Base-by-base conservation (phyloP, 2,329 filamentous ascomycete genomes). In the Ophiostoma angusticollis region DNA sequence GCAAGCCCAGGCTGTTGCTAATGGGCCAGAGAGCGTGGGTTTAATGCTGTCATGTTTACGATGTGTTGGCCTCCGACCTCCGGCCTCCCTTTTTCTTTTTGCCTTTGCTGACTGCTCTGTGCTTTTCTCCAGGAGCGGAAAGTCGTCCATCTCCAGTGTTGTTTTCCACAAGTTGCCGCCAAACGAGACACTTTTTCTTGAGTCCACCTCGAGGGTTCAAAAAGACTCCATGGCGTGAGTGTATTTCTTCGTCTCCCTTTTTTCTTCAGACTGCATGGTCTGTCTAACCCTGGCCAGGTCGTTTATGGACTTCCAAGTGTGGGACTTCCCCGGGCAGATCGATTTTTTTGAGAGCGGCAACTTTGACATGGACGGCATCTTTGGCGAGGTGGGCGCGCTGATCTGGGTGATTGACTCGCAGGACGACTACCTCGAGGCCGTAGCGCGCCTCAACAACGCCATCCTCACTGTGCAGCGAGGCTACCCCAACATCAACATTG, bases 401-500 rank as follows among this genome's bases (percentile, higher is more conserved):
- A 93, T 98, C 46, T 98, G 91, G 89, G 89, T 98, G 44, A 93
- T 98, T 43, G 91, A 98, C 56, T 89, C 91, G 1, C 91, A 98
- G 60, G 91, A 98, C 55, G 91, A 98, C 58, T 98, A 96, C 55
- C 74, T 94, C 40, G 86, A 95, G 57, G 84, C 87, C 14, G 84
- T 98, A 34, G 75, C 77, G 39, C 79, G 84, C 8, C 74, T 98
- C 21, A 93, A 94, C 59, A 70, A 77, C 39, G 94, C 87, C 7
- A 93, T 96, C 46, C 68, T 95, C 42, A 84, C 85, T 48, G 74
- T 98, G 2, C 84, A 94, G 55, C 78, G 85, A 48, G 78, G 76
- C 44, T 95, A 93, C 55, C 87, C 89, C 2, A 80, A 84, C 54
- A 91, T 96, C 62, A 94, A 95, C 59, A 83, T 98, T 48, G 89